Base-by-base conservation (phyloP, 768 basidiomycete species). In the Lentinula guzmanii region DNA sequence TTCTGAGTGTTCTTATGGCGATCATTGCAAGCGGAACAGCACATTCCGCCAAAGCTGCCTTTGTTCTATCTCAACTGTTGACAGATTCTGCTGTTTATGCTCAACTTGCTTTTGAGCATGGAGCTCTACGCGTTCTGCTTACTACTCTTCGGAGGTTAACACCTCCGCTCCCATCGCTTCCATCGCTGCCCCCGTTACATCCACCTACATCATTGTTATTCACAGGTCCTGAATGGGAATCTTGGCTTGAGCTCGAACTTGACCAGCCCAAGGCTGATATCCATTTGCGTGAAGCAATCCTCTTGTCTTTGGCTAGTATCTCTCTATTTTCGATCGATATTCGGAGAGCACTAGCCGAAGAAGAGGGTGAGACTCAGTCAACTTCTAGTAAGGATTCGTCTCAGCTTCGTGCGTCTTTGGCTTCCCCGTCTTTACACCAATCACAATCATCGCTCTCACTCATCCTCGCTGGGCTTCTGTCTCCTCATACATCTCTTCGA, bases 261-360 rank as follows among this genome's bases (percentile, higher is more conserved):
- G 88, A 88, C 28, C 35, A 86, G 90, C 68, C 82, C 88, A 0
- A 86, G 87, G 62, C 81, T 77, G 57, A 66, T 80, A 3, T 79
- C 79, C 4, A 66, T 75, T 70, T 92, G n/a, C 80, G 90, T 60
- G 89, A 93, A 78, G 91, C 87, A 10, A 80, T 84, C 0, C 74
- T 97, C n/a, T 86, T 86, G 4, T 78, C 87, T 0, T 79, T 92
- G 24, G 90, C 92, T 0, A 76, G 90, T 1, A 81, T 96, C 16
- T 75, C 87, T 1, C 79, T 95, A 6, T 87, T 85, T 61, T 82
- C 86, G 64, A 88, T 89, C 64, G 83, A 90, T 42, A 84, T 91
- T 50, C 86, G 93, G 1, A 78, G 87, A 1, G 75, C 81, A 31
- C 74, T 95, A 24, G 83, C 89, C 2, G 86, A 89, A 65, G 77